These are phyloP conservation scores for Hanseniaspora uvarum DNA, from an alignment of 1,139 yeast species.

Conservation along the genomic window DNA sequence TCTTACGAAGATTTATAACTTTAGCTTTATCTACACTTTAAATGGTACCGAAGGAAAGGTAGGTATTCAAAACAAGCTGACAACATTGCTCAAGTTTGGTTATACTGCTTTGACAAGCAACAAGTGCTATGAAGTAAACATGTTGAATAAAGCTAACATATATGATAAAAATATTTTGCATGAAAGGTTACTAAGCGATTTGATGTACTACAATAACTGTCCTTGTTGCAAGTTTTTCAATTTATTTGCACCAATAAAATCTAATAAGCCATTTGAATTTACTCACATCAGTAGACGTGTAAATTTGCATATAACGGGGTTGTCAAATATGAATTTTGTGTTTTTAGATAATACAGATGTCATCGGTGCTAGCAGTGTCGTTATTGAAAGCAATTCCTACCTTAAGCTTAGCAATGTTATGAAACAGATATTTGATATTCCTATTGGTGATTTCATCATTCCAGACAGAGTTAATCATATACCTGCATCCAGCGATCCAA, in stretches of 20 bases:
- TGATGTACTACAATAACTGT: neutral
- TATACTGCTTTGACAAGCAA: constrained; percentile 9
- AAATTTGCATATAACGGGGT: neutral
- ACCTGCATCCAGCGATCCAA: neutral
- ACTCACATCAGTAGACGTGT: neutral
- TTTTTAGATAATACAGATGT: neutral
- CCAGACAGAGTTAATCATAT: neutral
- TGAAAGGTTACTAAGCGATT: constrained; percentile 3
- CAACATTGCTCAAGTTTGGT: constrained; percentile 3
- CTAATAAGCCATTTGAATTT: neutral
- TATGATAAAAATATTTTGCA: neutral
- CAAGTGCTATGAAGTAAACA: constrained; percentile 4
- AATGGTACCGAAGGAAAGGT: neutral
- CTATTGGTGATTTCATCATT: neutral
- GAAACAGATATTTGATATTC: neutral
- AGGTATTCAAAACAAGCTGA: neutral
- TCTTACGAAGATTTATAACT: neutral
- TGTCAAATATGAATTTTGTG: neutral
- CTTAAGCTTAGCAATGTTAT: neutral
- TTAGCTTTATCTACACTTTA: neutral
- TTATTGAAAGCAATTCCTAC: neutral
- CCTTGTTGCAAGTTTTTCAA: constrained; percentile 13
- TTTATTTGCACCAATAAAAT: neutral
- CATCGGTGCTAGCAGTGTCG: neutral
- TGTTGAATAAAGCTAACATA: neutral